Conservation (phyloP, 163 green algal species). For the Chloroidium sp. region DNA sequence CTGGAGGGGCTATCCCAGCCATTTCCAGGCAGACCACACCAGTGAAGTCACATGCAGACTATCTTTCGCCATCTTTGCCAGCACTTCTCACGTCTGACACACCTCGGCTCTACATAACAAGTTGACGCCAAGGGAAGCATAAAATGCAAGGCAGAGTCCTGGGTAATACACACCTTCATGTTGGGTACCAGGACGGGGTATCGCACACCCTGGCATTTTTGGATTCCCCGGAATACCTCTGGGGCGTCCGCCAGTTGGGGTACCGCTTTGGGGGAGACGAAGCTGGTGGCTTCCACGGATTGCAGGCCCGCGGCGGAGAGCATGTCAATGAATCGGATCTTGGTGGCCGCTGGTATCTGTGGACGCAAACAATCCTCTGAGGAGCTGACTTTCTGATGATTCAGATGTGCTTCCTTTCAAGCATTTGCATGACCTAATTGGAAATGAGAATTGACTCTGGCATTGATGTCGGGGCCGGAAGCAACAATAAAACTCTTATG, state of each 20-base stretch:
- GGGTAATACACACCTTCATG: conserved; percentile 47
- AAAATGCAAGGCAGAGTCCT: neutral
- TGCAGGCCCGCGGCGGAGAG: conserved; percentile 54
- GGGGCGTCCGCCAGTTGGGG: conserved; percentile 78
- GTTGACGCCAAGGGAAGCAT: neutral
- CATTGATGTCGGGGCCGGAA: no score
- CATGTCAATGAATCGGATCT: conserved; percentile 67
- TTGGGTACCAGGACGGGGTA: conserved; percentile 86
- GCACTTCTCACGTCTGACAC: neutral
- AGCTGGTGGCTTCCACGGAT: conserved; percentile 72
- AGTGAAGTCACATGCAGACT: no score
- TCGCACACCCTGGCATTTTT: conserved; percentile 23
- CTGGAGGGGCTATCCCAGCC: no score
- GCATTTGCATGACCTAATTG: conserved; percentile 9
- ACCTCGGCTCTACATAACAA: neutral
- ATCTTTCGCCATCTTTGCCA: neutral
- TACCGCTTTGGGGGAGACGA: conserved; percentile 87
- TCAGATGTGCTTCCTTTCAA: neutral
- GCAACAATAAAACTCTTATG: no score
- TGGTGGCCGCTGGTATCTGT: conserved; percentile 40
- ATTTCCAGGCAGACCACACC: no score
- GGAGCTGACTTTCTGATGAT: neutral
- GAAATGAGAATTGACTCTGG: no score
- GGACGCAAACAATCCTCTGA: neutral
- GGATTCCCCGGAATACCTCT: conserved; percentile 64